A percentile compares a stretch with the other conserved stretches of the same genome.
phyloP scores from a whole-genome alignment of 2,329 filamentous ascomycete species.

The Pseudogymnoascus destructans region DNA sequence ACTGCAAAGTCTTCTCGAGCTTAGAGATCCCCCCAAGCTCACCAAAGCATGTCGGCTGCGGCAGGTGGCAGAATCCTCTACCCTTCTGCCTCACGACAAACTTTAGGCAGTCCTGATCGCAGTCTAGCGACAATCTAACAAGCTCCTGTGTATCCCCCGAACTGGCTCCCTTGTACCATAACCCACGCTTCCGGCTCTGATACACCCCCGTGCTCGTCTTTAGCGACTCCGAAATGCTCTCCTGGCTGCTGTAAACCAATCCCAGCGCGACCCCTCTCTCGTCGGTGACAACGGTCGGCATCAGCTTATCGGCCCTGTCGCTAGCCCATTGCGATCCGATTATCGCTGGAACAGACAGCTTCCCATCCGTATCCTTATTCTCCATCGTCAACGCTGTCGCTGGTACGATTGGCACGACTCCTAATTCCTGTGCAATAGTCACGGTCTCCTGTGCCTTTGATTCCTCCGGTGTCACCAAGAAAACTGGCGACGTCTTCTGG shows the following conservation, averaged over 20 bases:
- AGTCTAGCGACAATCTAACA: constrained; percentile 73
- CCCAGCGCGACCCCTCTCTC: constrained; percentile 75
- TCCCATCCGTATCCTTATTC: constrained; percentile 39
- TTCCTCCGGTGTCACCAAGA: constrained; percentile 16
- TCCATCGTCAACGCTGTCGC: constrained; percentile 57
- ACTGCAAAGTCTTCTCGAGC: constrained; percentile 74
- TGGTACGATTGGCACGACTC: constrained; percentile 60
- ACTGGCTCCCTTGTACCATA: constrained; percentile 94
- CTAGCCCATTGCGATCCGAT: constrained; percentile 64
- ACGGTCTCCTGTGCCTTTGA: constrained; percentile 15
- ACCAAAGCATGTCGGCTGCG: constrained; percentile 87
- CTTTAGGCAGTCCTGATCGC: constrained; percentile 82
- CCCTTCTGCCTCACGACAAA: constrained; percentile 87
- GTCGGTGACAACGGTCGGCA: constrained; percentile 84
- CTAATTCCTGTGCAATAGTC: constrained; percentile 17
- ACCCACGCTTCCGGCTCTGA: constrained; percentile 83
- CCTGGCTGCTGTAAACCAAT: constrained; percentile 84
- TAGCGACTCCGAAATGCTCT: constrained; percentile 78
- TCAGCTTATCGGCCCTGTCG: constrained; percentile 70
- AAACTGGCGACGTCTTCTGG: constrained; percentile 23
- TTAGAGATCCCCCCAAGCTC: constrained; percentile 67
- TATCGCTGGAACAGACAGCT: constrained; percentile 56
- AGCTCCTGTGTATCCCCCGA: constrained; percentile 91
- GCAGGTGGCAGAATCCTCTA: constrained; percentile 82
- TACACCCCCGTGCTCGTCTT: constrained; percentile 67